Evolutionary conservation across 306 rosid species (phyloP), one percentile per base, ranked within the genome.

Genomic region (Fragaria vesca): DNA sequence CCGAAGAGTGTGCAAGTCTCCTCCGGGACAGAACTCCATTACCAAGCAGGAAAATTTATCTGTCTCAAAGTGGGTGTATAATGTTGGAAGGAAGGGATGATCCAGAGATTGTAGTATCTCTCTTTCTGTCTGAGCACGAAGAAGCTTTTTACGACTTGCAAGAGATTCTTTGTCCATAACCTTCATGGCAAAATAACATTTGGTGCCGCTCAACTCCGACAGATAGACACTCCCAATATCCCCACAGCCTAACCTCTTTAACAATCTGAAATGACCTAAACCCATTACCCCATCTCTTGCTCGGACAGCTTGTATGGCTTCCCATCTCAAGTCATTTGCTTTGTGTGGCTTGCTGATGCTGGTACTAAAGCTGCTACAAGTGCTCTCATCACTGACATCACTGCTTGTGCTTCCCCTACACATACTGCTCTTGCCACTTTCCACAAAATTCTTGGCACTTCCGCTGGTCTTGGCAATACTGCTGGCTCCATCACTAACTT

Each of bases 21-120:
- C 98, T 52, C 98, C 98, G 12, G 97, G 98, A 86, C 98, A 95
- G 86, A 92, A 95, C 84, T 95, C 98, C 97, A 95, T 95, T 54
- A 95, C 97, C 93, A 95, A 88, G 90, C 98, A 95, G 6, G 98
- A 95, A 83, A 95, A 95, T 75, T 95, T 95, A 79, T 95, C 98
- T 0, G 98, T 95, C 85, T 95, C 98, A 83, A 95, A 95, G 87
- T 95, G 97, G 71, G 97, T 89, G 83, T 95, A 95, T 78, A 95
- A 78, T 28, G 98, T 87, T 21, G 98, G 98, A 86, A 92, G 98
- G 87, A 95, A 95, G 6, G 98, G 98, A 75, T 95, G 98, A 47
- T 95, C 98, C 69, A 95, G 90, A 66, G 97, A 95, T 75, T 95
- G 98, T 63, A 95, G 87, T 69, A 95, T 95, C 81, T 95, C 98